These are phyloP conservation scores for Cryphonectria carpinicola DNA, from an alignment of 2,329 filamentous ascomycete genomes.

Conservation along the genomic window DNA sequence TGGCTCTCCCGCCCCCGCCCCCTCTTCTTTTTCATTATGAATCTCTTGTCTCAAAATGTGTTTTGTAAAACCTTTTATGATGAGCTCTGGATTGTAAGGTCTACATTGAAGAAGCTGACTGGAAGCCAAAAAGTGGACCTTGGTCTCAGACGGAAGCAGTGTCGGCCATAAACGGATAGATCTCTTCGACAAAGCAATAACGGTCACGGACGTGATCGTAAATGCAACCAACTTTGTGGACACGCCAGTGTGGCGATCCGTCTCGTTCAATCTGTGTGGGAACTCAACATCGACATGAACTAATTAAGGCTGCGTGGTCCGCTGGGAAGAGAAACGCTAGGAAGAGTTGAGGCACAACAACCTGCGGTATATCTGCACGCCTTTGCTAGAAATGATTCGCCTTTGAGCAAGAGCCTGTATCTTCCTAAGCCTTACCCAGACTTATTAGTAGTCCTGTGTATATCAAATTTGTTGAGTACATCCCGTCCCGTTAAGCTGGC, in stretches of 20 bases:
- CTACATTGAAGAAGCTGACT: background rate
- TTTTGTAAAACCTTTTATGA: too few species aligned
- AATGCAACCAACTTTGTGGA: slow-evolving; percentile 34
- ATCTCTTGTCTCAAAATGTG: too few species aligned
- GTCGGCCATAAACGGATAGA: slow-evolving; percentile 36
- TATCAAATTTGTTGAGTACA: too few species aligned
- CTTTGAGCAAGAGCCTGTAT: too few species aligned
- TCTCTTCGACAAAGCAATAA: slow-evolving; percentile 29
- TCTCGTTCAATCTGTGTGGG: slow-evolving; percentile 32
- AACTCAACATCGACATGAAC: background rate
- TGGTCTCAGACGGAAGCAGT: slow-evolving; percentile 33
- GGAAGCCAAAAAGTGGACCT: slow-evolving; percentile 25
- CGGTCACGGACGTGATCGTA: slow-evolving; percentile 32
- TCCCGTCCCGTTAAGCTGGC: too few species aligned
- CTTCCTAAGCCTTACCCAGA: background rate
- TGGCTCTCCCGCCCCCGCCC: too few species aligned
- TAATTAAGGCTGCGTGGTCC: too few species aligned
- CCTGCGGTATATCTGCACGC: too few species aligned
- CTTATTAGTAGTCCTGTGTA: background rate
- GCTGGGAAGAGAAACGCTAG: background rate
- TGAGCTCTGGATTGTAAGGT: too few species aligned
- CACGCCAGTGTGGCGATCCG: slow-evolving; percentile 33
- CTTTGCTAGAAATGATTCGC: too few species aligned
- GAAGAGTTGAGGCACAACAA: too few species aligned
- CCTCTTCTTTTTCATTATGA: background rate